These are phyloP conservation scores for Pelargonium australe DNA, from an alignment of 441 rosid genomes.

Conservation along the genomic window DNA sequence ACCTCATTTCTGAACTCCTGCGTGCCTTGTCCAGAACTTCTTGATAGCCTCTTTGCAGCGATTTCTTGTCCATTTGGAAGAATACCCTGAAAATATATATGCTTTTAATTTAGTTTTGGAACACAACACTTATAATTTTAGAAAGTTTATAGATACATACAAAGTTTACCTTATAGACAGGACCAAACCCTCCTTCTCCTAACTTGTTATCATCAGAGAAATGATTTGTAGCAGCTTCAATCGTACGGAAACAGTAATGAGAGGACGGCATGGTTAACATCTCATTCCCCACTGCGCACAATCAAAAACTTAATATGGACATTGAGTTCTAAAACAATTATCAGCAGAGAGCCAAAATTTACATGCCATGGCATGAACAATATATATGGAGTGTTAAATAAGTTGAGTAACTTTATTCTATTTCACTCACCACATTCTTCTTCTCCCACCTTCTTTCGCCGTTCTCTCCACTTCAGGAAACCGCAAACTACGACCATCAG, in stretches of 20 bases:
- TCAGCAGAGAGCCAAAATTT: background rate
- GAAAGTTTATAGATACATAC: background rate
- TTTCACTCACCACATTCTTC: no score
- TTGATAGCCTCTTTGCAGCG: slow-evolving; percentile 46
- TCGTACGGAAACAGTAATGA: slow-evolving; percentile 19
- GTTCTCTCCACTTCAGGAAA: slow-evolving; percentile 15
- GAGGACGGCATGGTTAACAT: slow-evolving; percentile 17
- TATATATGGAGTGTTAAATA: no score
- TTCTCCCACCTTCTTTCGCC: slow-evolving; percentile 6
- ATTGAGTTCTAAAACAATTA: background rate
- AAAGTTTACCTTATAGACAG: slow-evolving; percentile 28
- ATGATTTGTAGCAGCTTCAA: slow-evolving; percentile 25
- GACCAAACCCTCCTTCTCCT: slow-evolving; percentile 39
- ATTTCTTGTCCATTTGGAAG: slow-evolving; percentile 31
- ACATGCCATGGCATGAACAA: background rate
- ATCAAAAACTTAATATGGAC: background rate
- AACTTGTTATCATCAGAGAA: slow-evolving; percentile 30
- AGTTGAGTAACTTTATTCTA: no score
- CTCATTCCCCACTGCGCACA: slow-evolving; percentile 15
- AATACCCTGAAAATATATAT: slow-evolving; percentile 29
- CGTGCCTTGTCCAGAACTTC: slow-evolving; percentile 41
- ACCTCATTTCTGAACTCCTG: slow-evolving; percentile 46
- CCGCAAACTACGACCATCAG: slow-evolving; percentile 16
- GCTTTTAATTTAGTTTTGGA: no score
- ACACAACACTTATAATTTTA: no score